Conservation (phyloP, 495 filamentous ascomycete species). For the Penicillium steckii region DNA sequence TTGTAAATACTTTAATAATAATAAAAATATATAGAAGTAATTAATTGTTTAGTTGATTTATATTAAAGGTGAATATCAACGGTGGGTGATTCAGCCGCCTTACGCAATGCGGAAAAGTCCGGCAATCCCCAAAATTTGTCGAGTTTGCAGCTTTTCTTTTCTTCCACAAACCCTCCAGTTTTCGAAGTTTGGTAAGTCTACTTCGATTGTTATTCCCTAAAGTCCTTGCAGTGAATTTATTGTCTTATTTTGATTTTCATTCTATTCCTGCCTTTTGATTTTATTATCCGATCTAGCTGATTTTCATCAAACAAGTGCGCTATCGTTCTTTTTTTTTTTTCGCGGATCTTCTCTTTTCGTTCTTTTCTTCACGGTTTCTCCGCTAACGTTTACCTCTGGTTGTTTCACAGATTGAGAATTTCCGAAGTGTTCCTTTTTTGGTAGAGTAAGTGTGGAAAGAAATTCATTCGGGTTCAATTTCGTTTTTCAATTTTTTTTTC, state of each 20-base stretch:
- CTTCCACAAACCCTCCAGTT: slow-evolving; percentile 13
- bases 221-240: too few species aligned
- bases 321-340: slow-evolving; percentile 30
- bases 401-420: too few species aligned
- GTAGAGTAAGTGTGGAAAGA: neutral
- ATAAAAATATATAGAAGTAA: too few species aligned
- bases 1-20: neutral
- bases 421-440: neutral
- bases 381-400: slow-evolving; percentile 28
- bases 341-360: neutral
- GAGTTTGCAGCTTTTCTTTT: slow-evolving; percentile 22
- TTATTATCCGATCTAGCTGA: slow-evolving; percentile 18
- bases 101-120: slow-evolving; percentile 47
- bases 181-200: slow-evolving; percentile 1
- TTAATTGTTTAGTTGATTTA: too few species aligned
- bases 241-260: too few species aligned
- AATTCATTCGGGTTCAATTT: too few species aligned
- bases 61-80: slow-evolving; percentile 10
- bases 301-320: slow-evolving; percentile 32
- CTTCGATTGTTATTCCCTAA: neutral
- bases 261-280: slow-evolving; percentile 20
- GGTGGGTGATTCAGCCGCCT: slow-evolving; percentile 27
- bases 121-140: slow-evolving; percentile 41
- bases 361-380: slow-evolving; percentile 30
- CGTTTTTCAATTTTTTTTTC: neutral